These are phyloP conservation scores for Rhizophagus clarus DNA, from an alignment of 192 early-diverging fungal species.

Conservation along the genomic window DNA sequence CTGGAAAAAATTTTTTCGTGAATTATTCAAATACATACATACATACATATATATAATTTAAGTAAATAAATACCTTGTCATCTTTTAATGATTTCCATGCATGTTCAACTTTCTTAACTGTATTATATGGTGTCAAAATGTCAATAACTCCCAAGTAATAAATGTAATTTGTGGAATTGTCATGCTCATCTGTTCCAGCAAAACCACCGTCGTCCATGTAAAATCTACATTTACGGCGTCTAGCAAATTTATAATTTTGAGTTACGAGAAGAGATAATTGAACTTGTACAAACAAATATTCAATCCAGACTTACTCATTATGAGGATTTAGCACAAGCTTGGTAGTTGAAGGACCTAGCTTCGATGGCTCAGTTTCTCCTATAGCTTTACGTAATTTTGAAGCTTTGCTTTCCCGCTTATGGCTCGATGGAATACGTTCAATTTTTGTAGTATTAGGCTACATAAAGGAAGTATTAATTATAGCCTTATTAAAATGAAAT, in stretches of 20 bases:
- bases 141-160: conserved; percentile 99
- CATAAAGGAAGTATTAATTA: not conserved
- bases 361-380: conserved; percentile 57
- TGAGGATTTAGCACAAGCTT: conserved; percentile 57
- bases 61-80: conserved; percentile 58
- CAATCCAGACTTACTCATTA: conserved; percentile 46
- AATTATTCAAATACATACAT: conserved; percentile 20
- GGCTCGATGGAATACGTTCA: conserved; percentile 45
- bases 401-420: conserved; percentile 59
- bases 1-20: conserved; percentile 24
- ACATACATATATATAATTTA: not conserved
- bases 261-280: not conserved
- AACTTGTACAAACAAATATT: not conserved
- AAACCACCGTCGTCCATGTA: conserved; percentile 93
- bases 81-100: conserved; percentile 82
- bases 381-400: conserved; percentile 58
- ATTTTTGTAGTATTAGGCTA: conserved; percentile 53
- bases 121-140: conserved; percentile 94
- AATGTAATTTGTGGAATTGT: conserved; percentile 69
- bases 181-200: conserved; percentile 69
- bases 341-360: conserved; percentile 55
- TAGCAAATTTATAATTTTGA: conserved; percentile 32
- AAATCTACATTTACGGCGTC: conserved; percentile 79
- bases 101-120: conserved; percentile 86
- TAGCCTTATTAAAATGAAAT: not conserved